These are phyloP conservation scores for Coemansia reversa DNA, from an alignment of 192 early-diverging fungal species.

Conservation along the genomic window DNA sequence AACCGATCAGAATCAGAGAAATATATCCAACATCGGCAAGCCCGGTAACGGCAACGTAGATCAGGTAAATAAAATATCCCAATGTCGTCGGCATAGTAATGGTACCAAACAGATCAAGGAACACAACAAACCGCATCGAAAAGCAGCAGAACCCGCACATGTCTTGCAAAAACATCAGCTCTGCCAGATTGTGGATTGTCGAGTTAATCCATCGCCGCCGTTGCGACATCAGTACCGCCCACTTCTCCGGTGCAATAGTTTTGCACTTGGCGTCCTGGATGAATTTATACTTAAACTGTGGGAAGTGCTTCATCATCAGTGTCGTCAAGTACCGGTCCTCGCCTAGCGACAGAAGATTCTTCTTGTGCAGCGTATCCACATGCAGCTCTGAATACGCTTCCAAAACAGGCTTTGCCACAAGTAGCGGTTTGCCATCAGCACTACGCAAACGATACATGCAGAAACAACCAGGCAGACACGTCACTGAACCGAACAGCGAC, in stretches of 20 bases:
- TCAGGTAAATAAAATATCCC: conserved; percentile 74
- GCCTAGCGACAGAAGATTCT: conserved; percentile 94
- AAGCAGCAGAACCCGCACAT: conserved; percentile 97
- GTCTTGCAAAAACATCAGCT: conserved; percentile 79
- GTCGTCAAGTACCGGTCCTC: conserved; percentile 99
- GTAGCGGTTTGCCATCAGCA: conserved; percentile 63
- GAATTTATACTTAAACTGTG: conserved; percentile 90
- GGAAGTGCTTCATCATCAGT: conserved; percentile 97
- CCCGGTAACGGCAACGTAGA: conserved; percentile 65
- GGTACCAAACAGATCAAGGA: conserved; percentile 87
- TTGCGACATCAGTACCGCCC: conserved; percentile 88
- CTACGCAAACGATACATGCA: conserved; percentile 83
- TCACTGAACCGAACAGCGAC: conserved; percentile 35
- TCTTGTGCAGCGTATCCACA: conserved; percentile 96
- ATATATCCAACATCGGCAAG: conserved; percentile 69
- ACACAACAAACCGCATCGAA: conserved; percentile 96
- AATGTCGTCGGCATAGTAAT: conserved; percentile 83
- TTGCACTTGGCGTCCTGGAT: conserved; percentile 85
- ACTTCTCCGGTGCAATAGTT: conserved; percentile 90
- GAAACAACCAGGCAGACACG: conserved; percentile 87
- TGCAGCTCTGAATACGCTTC: conserved; percentile 87
- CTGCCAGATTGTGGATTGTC: conserved; percentile 94
- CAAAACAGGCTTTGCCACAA: conserved; percentile 78
- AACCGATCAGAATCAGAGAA: conserved; percentile 75
- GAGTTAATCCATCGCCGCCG: conserved; percentile 99